phyloP scores from a whole-genome alignment of 2,329 filamentous ascomycete genomes.

The Aspergillus niger region DNA sequence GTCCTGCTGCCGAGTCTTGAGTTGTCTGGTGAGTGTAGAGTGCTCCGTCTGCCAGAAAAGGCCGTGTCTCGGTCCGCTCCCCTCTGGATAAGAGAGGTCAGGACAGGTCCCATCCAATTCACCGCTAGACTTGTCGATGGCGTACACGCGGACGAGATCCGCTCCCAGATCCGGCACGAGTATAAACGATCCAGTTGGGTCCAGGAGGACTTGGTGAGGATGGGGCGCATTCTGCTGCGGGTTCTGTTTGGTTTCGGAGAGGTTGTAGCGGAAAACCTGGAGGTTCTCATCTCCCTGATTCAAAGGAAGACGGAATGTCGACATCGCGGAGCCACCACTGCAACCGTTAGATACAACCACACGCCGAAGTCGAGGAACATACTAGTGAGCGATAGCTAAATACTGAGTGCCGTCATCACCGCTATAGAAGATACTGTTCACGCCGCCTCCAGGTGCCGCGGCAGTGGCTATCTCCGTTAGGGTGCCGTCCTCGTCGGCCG shows the following conservation, averaged over 20 bases:
- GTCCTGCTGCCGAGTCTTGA: conserved; percentile 12
- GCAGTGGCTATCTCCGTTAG: conserved; percentile 25
- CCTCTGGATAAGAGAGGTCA: conserved; percentile 46
- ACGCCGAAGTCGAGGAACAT: conserved; percentile 9
- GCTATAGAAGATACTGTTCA: conserved; percentile 38
- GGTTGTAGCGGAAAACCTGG: conserved; percentile 47
- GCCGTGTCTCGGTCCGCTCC: conserved; percentile 66
- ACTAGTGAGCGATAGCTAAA: conserved; percentile 44
- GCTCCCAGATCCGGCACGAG: conserved; percentile 67
- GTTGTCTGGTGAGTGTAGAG: neutral
- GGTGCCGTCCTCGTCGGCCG: conserved; percentile 20
- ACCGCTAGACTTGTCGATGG: conserved; percentile 49
- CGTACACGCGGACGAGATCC: conserved; percentile 63
- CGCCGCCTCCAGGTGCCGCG: conserved; percentile 33
- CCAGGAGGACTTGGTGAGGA: conserved; percentile 66
- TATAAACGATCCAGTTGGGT: conserved; percentile 65
- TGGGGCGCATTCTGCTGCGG: conserved; percentile 58
- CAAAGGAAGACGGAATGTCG: conserved; percentile 36
- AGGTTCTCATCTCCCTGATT: conserved; percentile 17
- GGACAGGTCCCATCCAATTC: conserved; percentile 48
- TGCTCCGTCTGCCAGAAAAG: conserved; percentile 52
- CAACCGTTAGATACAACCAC: neutral
- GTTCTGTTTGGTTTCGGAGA: conserved; percentile 34
- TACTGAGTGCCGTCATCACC: conserved; percentile 27
- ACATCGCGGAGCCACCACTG: conserved; percentile 35